phyloP scores from a whole-genome alignment of 768 basidiomycete species.

The Agrocybe praecox region DNA sequence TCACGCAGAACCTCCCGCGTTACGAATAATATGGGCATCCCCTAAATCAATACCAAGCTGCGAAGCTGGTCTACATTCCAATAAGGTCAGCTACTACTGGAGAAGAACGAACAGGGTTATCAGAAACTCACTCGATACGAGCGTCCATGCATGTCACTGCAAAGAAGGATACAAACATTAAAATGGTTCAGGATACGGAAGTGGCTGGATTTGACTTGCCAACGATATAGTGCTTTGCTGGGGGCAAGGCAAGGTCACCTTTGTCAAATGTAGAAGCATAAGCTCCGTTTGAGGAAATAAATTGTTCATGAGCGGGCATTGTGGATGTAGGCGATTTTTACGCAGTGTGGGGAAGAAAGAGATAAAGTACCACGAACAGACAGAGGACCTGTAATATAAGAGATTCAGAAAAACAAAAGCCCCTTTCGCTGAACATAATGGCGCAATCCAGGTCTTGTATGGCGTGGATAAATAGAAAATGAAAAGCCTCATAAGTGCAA shows the following conservation, averaged over 20 bases:
- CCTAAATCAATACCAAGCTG: constrained; percentile 66
- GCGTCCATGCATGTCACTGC: constrained; percentile 77
- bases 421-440: background rate
- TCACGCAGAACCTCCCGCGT: constrained; percentile 70
- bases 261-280: constrained; percentile 52
- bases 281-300: constrained; percentile 40
- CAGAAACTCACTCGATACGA: constrained; percentile 55
- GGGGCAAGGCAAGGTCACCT: constrained; percentile 34
- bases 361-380: background rate
- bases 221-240: constrained; percentile 33
- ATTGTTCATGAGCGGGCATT: constrained; percentile 34
- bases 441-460: background rate
- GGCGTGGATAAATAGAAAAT: background rate
- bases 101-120: background rate
- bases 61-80: constrained; percentile 46
- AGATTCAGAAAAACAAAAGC: background rate
- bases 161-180: background rate
- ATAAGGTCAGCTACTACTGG: background rate
- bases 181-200: background rate
- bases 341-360: background rate
- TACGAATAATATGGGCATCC: constrained; percentile 73
- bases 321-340: background rate
- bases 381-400: too few species aligned
- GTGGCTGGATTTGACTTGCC: constrained; percentile 22
- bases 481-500: background rate